Conservation (phyloP, 345 rosid genomes). For the Iberis pinnata region DNA sequence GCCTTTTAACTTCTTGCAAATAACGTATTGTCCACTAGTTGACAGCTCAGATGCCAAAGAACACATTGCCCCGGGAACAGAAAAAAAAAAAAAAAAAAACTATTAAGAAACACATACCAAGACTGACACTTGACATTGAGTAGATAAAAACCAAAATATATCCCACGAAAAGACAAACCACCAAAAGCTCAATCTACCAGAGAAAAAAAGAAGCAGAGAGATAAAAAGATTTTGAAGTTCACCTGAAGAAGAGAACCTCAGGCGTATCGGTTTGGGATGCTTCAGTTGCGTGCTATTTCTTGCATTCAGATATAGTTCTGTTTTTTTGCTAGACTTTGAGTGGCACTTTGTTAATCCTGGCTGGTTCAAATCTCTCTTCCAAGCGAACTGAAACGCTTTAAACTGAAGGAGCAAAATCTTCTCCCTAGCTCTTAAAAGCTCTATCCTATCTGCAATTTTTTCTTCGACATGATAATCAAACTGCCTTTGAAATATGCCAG, state of each 20-base stretch:
- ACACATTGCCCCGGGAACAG: conserved; percentile 5
- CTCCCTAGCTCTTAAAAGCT: conserved; percentile 57
- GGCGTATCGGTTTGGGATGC: conserved; percentile 59
- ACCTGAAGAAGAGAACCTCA: conserved; percentile 66
- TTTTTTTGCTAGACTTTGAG: conserved; percentile 61
- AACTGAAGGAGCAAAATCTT: conserved; percentile 66
- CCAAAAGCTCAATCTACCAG: not conserved
- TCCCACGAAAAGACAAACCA: not conserved
- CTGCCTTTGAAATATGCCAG: conserved; percentile 22
- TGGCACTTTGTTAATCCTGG: conserved; percentile 48
- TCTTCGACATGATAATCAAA: conserved; percentile 38
- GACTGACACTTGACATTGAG: not conserved
- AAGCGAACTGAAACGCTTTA: conserved; percentile 60
- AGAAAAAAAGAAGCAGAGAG: conserved; percentile 4
- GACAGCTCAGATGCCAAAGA: conserved; percentile 5
- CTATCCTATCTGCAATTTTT: conserved; percentile 42
- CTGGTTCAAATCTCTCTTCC: conserved; percentile 80
- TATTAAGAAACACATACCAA: conserved; percentile 1
- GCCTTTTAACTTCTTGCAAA: conserved; percentile 5
- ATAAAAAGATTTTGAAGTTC: conserved; percentile 20
- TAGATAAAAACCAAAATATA: not conserved
- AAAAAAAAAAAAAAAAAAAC: not conserved
- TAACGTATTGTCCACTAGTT: conserved; percentile 6
- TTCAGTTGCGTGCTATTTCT: conserved; percentile 45
- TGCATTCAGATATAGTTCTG: conserved; percentile 44